These are phyloP conservation scores for Aeschynomene evenia DNA, from an alignment of 306 rosid species.

Conservation along the genomic window DNA sequence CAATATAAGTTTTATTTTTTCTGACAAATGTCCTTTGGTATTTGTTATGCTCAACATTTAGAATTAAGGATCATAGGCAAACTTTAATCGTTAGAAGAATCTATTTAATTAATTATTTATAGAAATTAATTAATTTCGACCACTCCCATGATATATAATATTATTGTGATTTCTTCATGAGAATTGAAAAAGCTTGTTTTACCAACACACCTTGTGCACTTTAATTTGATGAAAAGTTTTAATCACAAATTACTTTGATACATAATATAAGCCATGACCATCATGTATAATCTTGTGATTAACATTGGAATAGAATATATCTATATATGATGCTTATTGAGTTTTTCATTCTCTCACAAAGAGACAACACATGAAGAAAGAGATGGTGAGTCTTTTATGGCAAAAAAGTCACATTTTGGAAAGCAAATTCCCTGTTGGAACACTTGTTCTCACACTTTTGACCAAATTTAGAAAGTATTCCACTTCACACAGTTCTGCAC, in stretches of 20 bases:
- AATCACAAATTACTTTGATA: neutral
- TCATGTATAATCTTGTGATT: neutral
- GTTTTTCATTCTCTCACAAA: constrained; percentile 26
- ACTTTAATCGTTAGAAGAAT: neutral
- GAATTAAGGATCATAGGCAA: neutral
- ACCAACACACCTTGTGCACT: neutral
- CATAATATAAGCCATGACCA: neutral
- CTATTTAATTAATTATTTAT: no score
- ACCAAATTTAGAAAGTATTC: constrained; percentile 61
- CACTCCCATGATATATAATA: neutral
- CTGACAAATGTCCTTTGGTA: constrained; percentile 12
- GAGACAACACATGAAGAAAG: constrained; percentile 47
- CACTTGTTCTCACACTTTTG: constrained; percentile 71
- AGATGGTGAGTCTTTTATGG: constrained; percentile 46
- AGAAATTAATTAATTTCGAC: no score
- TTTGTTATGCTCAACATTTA: neutral
- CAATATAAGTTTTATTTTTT: constrained; percentile 30
- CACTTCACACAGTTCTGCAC: constrained; percentile 49
- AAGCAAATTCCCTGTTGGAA: constrained; percentile 69
- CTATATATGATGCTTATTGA: constrained; percentile 28
- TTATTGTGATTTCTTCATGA: neutral
- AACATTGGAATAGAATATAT: constrained; percentile 26
- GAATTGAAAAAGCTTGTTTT: neutral
- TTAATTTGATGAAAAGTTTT: neutral
- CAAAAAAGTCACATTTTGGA: constrained; percentile 45